A percentile compares a stretch with the other conserved stretches of the same genome.
These are phyloP conservation scores for Pyrenochaeta sp. DNA, from an alignment of 2,329 filamentous ascomycete genomes.

Conservation along the genomic window DNA sequence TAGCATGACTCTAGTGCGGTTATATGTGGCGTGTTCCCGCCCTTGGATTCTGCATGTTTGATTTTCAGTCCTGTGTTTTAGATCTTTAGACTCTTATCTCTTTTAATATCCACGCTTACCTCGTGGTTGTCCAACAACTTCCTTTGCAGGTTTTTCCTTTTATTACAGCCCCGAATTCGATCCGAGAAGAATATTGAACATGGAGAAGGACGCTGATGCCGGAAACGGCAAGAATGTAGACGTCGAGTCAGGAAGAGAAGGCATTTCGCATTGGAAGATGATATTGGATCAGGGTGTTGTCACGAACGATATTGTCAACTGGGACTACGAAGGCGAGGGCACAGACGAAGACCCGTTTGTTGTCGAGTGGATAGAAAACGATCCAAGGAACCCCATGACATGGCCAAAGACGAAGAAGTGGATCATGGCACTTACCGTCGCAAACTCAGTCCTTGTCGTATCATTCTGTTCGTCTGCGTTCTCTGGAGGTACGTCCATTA, in stretches of 20 bases:
- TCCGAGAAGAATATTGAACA: constrained; percentile 5
- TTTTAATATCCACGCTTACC: not conserved
- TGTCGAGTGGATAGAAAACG: constrained; percentile 58
- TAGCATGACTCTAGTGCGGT: constrained; percentile 5
- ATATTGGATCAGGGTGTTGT: constrained; percentile 48
- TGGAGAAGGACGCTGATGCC: constrained; percentile 29
- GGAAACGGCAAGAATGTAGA: constrained; percentile 26
- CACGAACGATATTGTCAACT: constrained; percentile 49
- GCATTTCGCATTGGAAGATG: constrained; percentile 48
- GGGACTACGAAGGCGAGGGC: constrained; percentile 53
- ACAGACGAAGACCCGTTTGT: constrained; percentile 56
- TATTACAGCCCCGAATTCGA: constrained; percentile 5
- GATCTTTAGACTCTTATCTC: not conserved
- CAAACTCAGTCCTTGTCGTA: constrained; percentile 54
- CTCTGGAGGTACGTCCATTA: constrained; percentile 40
- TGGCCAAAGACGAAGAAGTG: constrained; percentile 53
- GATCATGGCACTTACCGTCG: constrained; percentile 51
- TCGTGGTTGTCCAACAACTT: not conserved
- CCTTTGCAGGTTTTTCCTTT: not conserved
- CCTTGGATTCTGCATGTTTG: constrained; percentile 3
- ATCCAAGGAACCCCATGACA: constrained; percentile 56
- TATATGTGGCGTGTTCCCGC: constrained; percentile 23
- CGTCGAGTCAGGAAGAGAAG: constrained; percentile 44
- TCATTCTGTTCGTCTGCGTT: constrained; percentile 56
- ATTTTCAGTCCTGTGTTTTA: not conserved